Evolutionary conservation across 805 yeast species (phyloP), one percentile per base, ranked within the genome.

Genomic region (Candida glaebosa): DNA sequence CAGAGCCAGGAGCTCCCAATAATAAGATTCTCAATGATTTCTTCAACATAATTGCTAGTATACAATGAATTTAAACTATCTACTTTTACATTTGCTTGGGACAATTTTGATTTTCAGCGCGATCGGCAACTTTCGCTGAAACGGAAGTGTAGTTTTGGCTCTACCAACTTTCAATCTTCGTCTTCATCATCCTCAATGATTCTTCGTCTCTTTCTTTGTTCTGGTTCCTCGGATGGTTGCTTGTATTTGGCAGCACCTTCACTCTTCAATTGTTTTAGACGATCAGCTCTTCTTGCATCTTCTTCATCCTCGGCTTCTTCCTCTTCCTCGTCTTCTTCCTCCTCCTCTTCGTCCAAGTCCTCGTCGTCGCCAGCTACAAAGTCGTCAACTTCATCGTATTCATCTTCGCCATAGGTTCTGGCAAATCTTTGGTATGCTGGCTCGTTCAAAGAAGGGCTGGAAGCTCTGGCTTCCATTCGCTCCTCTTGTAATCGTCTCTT

Each of bases 1-100:
- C 98, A 1, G 96, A 76, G 0, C 98, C 98, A 0, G 98, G 98
- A 0, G 97, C 96, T 3, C 97, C 97, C 18, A 91, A 65, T 6
- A 90, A 68, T 19, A 90, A 70, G 30, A 88, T 61, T 52, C 96
- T 68, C 14, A 84, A 57, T 1, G 90, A 82, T 34, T 42, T 44
- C 10, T 14, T 22, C 5, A 18, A 40, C 37, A 35, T 35, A 14
- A 5, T 16, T 32, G 12, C 10, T 39, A 34, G 16, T 24, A 36
- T 30, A 35, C 37, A 33, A 28, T 17, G 16, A 10, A 28, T 28
- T 14, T 28, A 28, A 28, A 28, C 16, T 10, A 28, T 28, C 16
- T 28, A 28, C 16, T 28, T 28, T 10, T 28, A 28, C 31, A 28
- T 28, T 28, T n/a, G 16, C 5, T 28, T 14, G 5, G n/a, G n/a